phyloP scores from a whole-genome alignment of 768 basidiomycete genomes.

The Calvatia gigantea region DNA sequence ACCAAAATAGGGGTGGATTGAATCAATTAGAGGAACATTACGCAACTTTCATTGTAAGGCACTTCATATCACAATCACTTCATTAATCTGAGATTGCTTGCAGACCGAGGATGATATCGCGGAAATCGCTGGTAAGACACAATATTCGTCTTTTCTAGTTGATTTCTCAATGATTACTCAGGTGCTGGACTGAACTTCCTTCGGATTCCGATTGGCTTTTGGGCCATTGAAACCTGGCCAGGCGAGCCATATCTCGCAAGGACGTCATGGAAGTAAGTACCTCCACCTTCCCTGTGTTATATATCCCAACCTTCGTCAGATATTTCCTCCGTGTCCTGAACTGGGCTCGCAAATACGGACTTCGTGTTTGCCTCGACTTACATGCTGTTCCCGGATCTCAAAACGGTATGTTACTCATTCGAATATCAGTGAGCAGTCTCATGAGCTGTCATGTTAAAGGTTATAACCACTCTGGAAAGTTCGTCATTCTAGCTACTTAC shows the following conservation, averaged over 20 bases:
- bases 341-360: constrained; percentile 88
- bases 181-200: constrained; percentile 83
- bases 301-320: constrained; percentile 23
- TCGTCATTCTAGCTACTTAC: background rate
- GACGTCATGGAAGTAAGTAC: constrained; percentile 67
- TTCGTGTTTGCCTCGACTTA: constrained; percentile 80
- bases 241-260: constrained; percentile 75
- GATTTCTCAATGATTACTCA: constrained; percentile 10
- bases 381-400: constrained; percentile 80
- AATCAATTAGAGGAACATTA: constrained; percentile 74
- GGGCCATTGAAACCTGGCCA: constrained; percentile 76
- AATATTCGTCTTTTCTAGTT: background rate
- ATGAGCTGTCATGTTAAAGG: constrained; percentile 25
- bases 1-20: constrained; percentile 60
- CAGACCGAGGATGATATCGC: constrained; percentile 88
- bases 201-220: constrained; percentile 77
- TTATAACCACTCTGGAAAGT: constrained; percentile 59
- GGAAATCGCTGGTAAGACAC: constrained; percentile 57
- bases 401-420: constrained; percentile 43
- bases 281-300: background rate
- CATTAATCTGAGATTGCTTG: background rate
- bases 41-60: constrained; percentile 73
- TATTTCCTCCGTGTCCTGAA: constrained; percentile 72
- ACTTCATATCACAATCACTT: background rate
- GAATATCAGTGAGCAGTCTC: background rate